phyloP scores from a whole-genome alignment of 2,329 filamentous ascomycete genomes.

The Cladobotryum protrusum region DNA sequence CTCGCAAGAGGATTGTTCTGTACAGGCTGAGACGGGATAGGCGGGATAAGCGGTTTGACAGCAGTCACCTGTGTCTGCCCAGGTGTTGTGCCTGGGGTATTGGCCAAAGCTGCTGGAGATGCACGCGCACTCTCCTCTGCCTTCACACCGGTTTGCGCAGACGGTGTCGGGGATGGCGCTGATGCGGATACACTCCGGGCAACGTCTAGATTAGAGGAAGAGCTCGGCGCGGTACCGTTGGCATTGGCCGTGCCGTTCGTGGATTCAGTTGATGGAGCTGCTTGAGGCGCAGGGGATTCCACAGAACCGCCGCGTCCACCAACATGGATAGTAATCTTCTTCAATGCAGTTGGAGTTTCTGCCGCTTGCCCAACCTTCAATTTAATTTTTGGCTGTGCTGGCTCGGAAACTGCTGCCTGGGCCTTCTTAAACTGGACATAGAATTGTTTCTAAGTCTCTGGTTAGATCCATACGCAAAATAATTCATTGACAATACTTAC shows the following conservation, averaged over 20 bases:
- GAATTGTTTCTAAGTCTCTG: slow-evolving; percentile 57
- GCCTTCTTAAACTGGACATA: slow-evolving; percentile 63
- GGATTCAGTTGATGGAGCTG: slow-evolving; percentile 21
- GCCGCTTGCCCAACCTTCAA: slow-evolving; percentile 57
- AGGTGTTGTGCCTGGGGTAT: slow-evolving; percentile 13
- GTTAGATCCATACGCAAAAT: slow-evolving; percentile 12
- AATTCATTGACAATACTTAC: slow-evolving; percentile 34
- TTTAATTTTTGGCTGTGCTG: slow-evolving; percentile 71
- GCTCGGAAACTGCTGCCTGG: slow-evolving; percentile 65
- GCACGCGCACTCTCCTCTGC: slow-evolving; percentile 28
- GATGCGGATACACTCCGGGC: slow-evolving; percentile 35
- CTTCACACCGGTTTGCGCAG: slow-evolving; percentile 28
- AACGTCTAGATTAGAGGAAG: slow-evolving; percentile 27
- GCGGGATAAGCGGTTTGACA: slow-evolving; percentile 13
- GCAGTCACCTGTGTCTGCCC: slow-evolving; percentile 14
- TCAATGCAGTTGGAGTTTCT: slow-evolving; percentile 41
- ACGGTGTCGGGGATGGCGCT: slow-evolving; percentile 39
- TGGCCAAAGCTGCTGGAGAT: slow-evolving; percentile 21
- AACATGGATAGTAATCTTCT: slow-evolving; percentile 68
- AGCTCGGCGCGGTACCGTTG: slow-evolving; percentile 9
- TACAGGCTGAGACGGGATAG: slow-evolving; percentile 15
- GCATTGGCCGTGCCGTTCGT: background rate
- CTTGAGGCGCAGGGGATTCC: slow-evolving; percentile 45
- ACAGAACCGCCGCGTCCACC: slow-evolving; percentile 51
- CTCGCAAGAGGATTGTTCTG: slow-evolving; percentile 24